Evolutionary conservation across 1,139 yeast species (phyloP).

Genomic region (Protomyces inouyei): DNA sequence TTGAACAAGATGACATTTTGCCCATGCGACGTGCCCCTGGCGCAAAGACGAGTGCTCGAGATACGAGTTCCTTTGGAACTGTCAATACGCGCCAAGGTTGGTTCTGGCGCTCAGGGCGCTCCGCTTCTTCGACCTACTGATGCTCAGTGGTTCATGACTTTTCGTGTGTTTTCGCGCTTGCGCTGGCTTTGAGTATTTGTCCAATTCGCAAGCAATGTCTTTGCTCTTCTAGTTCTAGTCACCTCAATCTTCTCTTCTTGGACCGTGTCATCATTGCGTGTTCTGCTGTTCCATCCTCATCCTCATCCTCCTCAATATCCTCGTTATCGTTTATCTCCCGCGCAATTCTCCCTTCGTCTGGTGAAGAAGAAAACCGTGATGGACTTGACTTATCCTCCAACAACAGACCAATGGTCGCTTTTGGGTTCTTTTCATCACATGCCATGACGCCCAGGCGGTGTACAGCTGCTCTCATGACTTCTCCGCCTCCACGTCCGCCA

Average conservation of each 20-base stretch:
- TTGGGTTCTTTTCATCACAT: not conserved
- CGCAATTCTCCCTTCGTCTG: too few relatives aligned
- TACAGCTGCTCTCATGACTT: not conserved
- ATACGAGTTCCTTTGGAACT: not conserved
- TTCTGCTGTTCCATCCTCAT: not conserved
- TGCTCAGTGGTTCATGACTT: not conserved
- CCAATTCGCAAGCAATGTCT: too few relatives aligned
- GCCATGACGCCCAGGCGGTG: not conserved
- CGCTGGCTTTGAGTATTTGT: not conserved
- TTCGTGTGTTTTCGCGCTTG: not conserved
- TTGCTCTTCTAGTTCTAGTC: not conserved
- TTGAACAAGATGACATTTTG: conserved; percentile 3
- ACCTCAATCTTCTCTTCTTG: not conserved
- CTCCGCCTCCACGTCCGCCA: not conserved
- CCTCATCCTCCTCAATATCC: not conserved
- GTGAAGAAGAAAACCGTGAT: too few relatives aligned
- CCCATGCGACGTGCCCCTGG: not conserved
- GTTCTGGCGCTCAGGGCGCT: not conserved
- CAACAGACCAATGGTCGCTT: not conserved
- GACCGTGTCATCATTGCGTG: not conserved
- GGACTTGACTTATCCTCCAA: not conserved
- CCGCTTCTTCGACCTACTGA: not conserved
- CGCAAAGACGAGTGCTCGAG: not conserved
- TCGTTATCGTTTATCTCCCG: not conserved
- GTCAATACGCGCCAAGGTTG: not conserved